Conservation (phyloP, 352 stramenopile genomes). For the Phytophthora crassamura region DNA sequence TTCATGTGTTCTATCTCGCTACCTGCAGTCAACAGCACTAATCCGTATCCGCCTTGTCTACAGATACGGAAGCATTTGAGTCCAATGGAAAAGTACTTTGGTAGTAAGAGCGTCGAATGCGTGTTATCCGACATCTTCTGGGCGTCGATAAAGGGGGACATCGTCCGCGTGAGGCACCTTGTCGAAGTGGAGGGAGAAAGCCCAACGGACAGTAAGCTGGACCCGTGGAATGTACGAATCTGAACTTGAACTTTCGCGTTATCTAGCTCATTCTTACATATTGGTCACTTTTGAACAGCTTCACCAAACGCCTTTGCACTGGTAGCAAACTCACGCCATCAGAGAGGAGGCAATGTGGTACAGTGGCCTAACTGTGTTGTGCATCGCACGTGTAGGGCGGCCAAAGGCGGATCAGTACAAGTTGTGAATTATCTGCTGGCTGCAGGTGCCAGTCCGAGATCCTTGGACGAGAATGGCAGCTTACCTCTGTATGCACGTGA, state of each 20-base stretch:
- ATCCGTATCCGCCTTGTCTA: not conserved
- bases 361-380: not conserved
- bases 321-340: conserved; percentile 32
- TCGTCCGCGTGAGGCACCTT: conserved; percentile 59
- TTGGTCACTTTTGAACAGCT: conserved; percentile 33
- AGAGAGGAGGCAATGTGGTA: not conserved
- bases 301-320: conserved; percentile 76
- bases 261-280: too few relatives aligned
- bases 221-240: conserved; percentile 68
- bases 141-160: conserved; percentile 68
- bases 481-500: conserved; percentile 55
- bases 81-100: conserved; percentile 77
- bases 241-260: too few relatives aligned
- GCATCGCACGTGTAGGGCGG: conserved; percentile 45
- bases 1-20: not conserved
- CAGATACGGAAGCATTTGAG: conserved; percentile 53
- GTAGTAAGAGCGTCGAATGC: conserved; percentile 49
- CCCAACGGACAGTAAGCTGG: conserved; percentile 48
- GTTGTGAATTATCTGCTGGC: conserved; percentile 67
- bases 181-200: conserved; percentile 65
- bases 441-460: conserved; percentile 55
- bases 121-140: conserved; percentile 76
- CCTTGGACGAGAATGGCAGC: conserved; percentile 73
- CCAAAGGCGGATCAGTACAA: conserved; percentile 56
- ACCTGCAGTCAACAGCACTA: not conserved